Conservation (phyloP, 352 stramenopile species). For the Globisporangium paroecandrum region DNA sequence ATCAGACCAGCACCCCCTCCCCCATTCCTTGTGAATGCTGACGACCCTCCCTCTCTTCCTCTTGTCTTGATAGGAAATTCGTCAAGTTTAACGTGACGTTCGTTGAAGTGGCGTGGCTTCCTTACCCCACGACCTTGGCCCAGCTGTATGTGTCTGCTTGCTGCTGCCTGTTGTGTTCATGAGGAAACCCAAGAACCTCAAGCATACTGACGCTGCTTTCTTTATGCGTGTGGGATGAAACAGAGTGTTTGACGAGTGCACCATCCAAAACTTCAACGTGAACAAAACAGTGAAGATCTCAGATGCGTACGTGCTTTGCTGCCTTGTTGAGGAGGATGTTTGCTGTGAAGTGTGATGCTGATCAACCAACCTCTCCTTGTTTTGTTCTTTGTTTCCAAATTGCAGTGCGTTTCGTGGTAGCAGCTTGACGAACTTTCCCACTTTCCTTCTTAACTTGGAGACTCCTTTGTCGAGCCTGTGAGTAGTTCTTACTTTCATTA, state of each 20-base stretch:
- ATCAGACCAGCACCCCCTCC: neutral
- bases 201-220: neutral
- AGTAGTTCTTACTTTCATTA: neutral
- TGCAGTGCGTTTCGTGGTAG: constrained; percentile 34
- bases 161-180: neutral
- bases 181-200: neutral
- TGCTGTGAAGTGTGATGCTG: neutral
- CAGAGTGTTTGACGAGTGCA: constrained; percentile 44
- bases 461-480: constrained; percentile 18
- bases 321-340: neutral
- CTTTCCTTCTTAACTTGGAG: constrained; percentile 31
- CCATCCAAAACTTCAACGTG: constrained; percentile 35
- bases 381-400: neutral
- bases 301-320: constrained; percentile 26
- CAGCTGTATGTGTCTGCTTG: constrained; percentile 29
- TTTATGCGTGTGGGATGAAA: neutral
- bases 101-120: constrained; percentile 32
- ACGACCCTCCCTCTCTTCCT: neutral
- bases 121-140: constrained; percentile 23
- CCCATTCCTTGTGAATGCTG: neutral
- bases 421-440: constrained; percentile 43
- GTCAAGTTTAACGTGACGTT: constrained; percentile 41
- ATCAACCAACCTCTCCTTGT: neutral
- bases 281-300: constrained; percentile 29
- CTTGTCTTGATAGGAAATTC: constrained; percentile 24